phyloP scores from a whole-genome alignment of 805 yeast species.

The Yamadazyma scolyti region DNA sequence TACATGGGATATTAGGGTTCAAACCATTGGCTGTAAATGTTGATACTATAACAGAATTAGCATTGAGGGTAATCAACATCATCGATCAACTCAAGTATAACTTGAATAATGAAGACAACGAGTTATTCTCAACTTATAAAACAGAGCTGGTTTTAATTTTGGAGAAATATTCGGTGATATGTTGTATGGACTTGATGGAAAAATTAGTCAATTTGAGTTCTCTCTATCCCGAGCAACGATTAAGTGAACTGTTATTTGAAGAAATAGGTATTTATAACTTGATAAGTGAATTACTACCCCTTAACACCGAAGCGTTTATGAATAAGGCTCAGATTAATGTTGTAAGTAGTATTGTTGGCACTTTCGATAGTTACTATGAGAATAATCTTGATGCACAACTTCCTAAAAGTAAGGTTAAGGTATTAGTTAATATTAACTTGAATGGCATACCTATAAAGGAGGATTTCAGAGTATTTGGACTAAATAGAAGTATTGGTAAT shows the following conservation, averaged over 20 bases:
- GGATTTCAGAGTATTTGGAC: constrained; percentile 48
- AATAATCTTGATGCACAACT: constrained; percentile 10
- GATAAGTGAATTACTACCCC: constrained; percentile 42
- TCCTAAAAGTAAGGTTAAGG: constrained; percentile 13
- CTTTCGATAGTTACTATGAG: constrained; percentile 39
- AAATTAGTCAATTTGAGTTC: constrained; percentile 21
- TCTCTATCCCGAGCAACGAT: constrained; percentile 2
- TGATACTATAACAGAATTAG: constrained; percentile 20
- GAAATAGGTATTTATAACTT: constrained; percentile 15
- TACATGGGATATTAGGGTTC: constrained; percentile 53
- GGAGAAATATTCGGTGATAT: constrained; percentile 48
- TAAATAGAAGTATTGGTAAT: constrained; percentile 53
- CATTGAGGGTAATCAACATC: constrained; percentile 14
- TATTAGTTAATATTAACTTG: constrained; percentile 33
- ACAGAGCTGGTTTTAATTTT: constrained; percentile 17
- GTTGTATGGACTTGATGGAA: constrained; percentile 57
- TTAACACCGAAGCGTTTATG: constrained; percentile 41
- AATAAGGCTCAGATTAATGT: constrained; percentile 43
- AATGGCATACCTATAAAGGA: constrained; percentile 39
- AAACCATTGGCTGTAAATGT: constrained; percentile 58
- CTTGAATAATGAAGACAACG: constrained; percentile 17
- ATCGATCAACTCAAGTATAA: constrained; percentile 13
- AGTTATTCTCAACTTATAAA: constrained; percentile 5
- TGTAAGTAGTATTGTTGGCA: constrained; percentile 50
- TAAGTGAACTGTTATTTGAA: constrained; percentile 1